A percentile compares a stretch with the other conserved stretches of the same genome.
Evolutionary conservation across 2,329 filamentous ascomycete genomes (phyloP).

Genomic region (Cyanodermella asteris): DNA sequence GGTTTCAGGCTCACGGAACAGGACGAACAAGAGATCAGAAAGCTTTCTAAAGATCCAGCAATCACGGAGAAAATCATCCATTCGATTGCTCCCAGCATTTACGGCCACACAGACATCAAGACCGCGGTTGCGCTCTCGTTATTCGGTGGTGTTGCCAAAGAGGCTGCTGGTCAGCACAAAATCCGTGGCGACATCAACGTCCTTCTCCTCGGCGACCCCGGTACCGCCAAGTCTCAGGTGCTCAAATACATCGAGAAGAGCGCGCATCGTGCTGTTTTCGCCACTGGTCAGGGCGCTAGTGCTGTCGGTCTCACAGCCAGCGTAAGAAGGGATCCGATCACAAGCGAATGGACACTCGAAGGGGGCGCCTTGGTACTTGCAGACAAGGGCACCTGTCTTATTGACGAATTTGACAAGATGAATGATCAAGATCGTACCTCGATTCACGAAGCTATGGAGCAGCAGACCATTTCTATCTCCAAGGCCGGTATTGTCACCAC

Average conservation of each 20-base stretch:
- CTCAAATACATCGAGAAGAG: conserved; percentile 97
- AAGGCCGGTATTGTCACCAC: conserved; percentile 98
- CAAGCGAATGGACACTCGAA: conserved; percentile 92
- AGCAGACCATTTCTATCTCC: conserved; percentile 97
- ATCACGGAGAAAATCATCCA: conserved; percentile 83
- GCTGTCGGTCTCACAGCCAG: conserved; percentile 94
- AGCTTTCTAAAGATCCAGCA: conserved; percentile 67
- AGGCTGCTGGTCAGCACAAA: conserved; percentile 66
- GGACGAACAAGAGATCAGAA: conserved; percentile 77
- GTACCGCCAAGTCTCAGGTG: conserved; percentile 93
- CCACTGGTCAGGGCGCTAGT: conserved; percentile 88
- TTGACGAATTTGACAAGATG: conserved; percentile 99
- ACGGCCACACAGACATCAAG: conserved; percentile 91
- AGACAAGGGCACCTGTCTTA: conserved; percentile 83
- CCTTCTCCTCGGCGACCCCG: conserved; percentile 82
- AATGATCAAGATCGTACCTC: conserved; percentile 96
- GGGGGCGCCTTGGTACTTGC: conserved; percentile 88
- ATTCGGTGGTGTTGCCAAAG: conserved; percentile 86
- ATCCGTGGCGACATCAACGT: conserved; percentile 98
- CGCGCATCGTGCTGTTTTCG: conserved; percentile 88
- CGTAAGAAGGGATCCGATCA: conserved; percentile 84
- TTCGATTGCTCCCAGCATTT: conserved; percentile 92
- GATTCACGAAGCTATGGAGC: conserved; percentile 99
- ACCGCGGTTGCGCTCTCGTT: conserved; percentile 85
- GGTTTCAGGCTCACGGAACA: conserved; percentile 90